phyloP scores from a whole-genome alignment of 305 asterid species.

The Solanum aculeatissimum region DNA sequence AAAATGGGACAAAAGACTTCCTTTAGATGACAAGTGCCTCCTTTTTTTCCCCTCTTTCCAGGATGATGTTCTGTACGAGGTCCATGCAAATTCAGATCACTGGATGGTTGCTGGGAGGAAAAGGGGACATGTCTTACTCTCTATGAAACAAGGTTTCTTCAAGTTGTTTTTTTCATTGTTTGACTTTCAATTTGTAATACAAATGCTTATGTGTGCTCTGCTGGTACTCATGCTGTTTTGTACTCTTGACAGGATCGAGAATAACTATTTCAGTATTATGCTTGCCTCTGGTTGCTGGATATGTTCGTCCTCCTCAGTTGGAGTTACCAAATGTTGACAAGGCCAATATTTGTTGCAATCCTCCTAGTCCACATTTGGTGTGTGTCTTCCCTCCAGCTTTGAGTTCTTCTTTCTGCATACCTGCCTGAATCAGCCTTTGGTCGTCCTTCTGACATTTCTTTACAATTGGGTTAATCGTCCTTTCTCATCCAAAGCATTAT shows the following conservation, averaged over 20 bases:
- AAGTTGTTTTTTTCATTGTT: neutral
- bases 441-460: neutral
- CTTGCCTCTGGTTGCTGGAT: slow-evolving; percentile 92
- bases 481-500: neutral
- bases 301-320: slow-evolving; percentile 86
- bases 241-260: slow-evolving; percentile 55
- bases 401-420: slow-evolving; percentile 89
- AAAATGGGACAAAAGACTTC: neutral
- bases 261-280: slow-evolving; percentile 66
- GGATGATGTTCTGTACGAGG: slow-evolving; percentile 87
- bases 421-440: slow-evolving; percentile 34
- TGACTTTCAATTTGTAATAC: neutral
- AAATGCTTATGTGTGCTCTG: neutral
- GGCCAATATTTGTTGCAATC: slow-evolving; percentile 81
- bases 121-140: slow-evolving; percentile 72
- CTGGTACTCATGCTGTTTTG: neutral
- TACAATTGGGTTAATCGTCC: neutral
- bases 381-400: slow-evolving; percentile 88
- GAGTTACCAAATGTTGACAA: slow-evolving; percentile 61
- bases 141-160: slow-evolving; percentile 67
- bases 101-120: slow-evolving; percentile 99
- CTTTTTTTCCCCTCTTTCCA: neutral
- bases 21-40: neutral
- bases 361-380: slow-evolving; percentile 91
- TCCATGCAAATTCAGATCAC: slow-evolving; percentile 66